These are phyloP conservation scores for Coemansia sp. DNA, from an alignment of 192 early-diverging fungal genomes.

Conservation along the genomic window DNA sequence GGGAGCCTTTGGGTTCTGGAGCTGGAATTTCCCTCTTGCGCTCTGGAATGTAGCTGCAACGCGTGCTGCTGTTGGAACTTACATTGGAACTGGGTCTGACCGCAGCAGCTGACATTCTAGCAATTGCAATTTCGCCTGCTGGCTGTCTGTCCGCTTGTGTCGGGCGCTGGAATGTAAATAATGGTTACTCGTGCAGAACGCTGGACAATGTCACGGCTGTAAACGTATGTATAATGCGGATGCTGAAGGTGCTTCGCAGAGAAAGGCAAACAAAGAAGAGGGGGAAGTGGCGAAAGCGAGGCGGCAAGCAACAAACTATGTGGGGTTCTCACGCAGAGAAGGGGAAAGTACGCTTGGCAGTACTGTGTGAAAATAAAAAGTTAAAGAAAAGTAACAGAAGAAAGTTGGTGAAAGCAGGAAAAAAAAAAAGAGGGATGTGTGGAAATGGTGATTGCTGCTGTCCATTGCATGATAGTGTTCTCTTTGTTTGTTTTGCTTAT, in stretches of 20 bases:
- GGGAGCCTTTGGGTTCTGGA: background rate
- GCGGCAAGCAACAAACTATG: background rate
- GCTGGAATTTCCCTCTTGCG: background rate
- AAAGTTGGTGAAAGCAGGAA: background rate
- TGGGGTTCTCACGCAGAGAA: conserved; percentile 8
- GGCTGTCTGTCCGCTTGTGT: background rate
- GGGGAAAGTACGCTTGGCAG: background rate
- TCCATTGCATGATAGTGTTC: no score
- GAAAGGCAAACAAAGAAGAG: background rate
- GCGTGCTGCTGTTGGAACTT: conserved; percentile 3
- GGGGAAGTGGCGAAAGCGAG: background rate
- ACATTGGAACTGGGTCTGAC: conserved; percentile 10
- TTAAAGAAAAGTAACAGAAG: background rate
- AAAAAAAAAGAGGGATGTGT: conserved; percentile 1
- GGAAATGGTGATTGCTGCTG: no score
- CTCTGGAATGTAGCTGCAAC: background rate
- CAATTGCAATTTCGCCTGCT: background rate
- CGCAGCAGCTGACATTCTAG: conserved; percentile 3
- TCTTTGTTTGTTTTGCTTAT: no score
- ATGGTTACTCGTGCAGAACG: background rate
- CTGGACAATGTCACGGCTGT: background rate
- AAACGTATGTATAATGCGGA: background rate
- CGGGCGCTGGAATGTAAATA: background rate
- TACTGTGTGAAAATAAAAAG: conserved; percentile 10
- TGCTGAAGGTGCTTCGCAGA: background rate